A percentile compares a stretch with the other conserved stretches of the same genome.
Evolutionary conservation across 768 basidiomycete genomes (phyloP).

Genomic region (Naematelia encephala): DNA sequence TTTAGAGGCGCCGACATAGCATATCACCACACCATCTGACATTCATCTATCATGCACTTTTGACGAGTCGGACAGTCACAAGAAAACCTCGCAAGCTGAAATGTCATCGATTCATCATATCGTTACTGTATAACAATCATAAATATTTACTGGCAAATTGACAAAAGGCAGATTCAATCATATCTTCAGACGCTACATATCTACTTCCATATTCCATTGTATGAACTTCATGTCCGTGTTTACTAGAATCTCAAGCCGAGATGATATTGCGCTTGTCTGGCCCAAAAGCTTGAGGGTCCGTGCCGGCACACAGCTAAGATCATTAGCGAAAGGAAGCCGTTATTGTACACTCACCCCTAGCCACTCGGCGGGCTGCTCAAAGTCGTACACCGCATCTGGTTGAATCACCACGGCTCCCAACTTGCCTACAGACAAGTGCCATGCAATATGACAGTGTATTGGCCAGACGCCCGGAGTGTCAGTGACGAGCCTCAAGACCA

Average conservation of each 20-base stretch:
- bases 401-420: conserved; percentile 25
- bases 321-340: conserved; percentile 1
- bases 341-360: conserved; percentile 9
- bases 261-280: background rate
- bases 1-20: too few species aligned
- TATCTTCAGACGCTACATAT: too few species aligned
- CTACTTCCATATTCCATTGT: background rate
- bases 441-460: conserved; percentile 56
- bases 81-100: too few species aligned
- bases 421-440: conserved; percentile 32
- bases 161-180: too few species aligned
- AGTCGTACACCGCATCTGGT: conserved; percentile 19
- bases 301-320: conserved; percentile 16
- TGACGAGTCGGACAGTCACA: background rate
- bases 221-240: background rate
- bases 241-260: background rate
- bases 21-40: too few species aligned
- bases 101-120: too few species aligned
- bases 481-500: conserved; percentile 56
- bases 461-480: conserved; percentile 60
- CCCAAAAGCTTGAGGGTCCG: conserved; percentile 9
- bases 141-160: too few species aligned
- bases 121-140: too few species aligned
- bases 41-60: background rate
- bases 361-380: conserved; percentile 23